Evolutionary conservation across 2,329 filamentous ascomycete species (phyloP).

Genomic region (Claviceps pazoutovae): DNA sequence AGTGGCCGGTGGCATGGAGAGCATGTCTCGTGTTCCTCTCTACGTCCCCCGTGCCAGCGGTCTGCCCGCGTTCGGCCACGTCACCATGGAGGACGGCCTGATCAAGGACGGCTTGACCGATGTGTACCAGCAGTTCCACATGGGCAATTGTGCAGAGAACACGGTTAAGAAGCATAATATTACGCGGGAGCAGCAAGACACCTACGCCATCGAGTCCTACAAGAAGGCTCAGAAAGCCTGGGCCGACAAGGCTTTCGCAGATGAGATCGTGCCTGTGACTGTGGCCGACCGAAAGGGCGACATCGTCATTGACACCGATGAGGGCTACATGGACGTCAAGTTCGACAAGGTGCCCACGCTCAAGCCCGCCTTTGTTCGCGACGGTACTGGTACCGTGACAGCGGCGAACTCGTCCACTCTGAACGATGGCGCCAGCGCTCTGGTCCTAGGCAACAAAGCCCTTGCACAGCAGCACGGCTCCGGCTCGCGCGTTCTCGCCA

Average conservation of each 20-base stretch:
- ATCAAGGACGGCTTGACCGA: constrained; percentile 93
- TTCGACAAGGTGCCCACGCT: constrained; percentile 72
- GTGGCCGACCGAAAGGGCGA: constrained; percentile 77
- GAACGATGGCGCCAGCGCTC: constrained; percentile 84
- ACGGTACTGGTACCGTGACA: constrained; percentile 80
- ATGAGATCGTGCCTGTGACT: constrained; percentile 81
- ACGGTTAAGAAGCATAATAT: constrained; percentile 80
- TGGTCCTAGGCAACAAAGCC: constrained; percentile 71
- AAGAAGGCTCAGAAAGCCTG: constrained; percentile 82
- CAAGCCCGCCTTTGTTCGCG: constrained; percentile 80
- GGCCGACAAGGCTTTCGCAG: constrained; percentile 67
- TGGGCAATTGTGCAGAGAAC: constrained; percentile 93
- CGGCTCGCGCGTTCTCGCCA: constrained; percentile 70
- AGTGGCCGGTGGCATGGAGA: constrained; percentile 94
- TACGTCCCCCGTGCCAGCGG: constrained; percentile 74
- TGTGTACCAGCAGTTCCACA: constrained; percentile 92
- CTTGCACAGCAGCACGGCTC: constrained; percentile 68
- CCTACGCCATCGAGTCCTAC: constrained; percentile 81
- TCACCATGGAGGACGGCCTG: constrained; percentile 79
- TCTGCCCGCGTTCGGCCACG: constrained; percentile 72
- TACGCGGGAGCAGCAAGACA: constrained; percentile 74
- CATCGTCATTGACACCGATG: constrained; percentile 64
- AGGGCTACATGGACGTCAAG: constrained; percentile 79
- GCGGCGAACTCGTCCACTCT: constrained; percentile 89
- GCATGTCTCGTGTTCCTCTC: constrained; percentile 88